Conservation (phyloP, 495 filamentous ascomycete species). For the Corynascus novoguineensis region DNA sequence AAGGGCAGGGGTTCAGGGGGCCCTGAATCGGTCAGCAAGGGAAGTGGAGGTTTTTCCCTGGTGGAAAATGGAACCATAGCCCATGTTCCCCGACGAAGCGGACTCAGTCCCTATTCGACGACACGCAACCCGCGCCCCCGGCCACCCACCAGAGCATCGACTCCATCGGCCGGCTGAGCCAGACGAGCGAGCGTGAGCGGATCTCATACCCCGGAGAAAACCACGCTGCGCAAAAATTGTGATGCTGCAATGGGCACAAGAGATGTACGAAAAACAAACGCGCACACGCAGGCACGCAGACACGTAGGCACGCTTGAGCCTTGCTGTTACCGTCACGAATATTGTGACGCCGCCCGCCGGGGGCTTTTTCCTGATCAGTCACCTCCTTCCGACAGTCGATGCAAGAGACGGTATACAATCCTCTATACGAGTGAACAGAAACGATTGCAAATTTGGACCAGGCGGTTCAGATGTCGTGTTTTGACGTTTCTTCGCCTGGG, state of each 20-base stretch:
- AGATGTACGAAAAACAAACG: no score
- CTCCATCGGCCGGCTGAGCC: not conserved
- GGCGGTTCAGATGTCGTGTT: not conserved
- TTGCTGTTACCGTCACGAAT: slow-evolving; percentile 1
- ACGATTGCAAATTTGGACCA: not conserved
- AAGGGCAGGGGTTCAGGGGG: not conserved
- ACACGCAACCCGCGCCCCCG: no score
- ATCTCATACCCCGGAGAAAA: not conserved
- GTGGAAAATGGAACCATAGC: slow-evolving; percentile 2
- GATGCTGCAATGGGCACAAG: no score
- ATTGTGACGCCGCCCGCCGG: slow-evolving; percentile 4
- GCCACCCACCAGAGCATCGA: no score
- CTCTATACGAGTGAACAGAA: no score
- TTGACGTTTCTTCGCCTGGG: not conserved
- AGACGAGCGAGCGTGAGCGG: no score
- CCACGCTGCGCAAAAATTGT: slow-evolving; percentile 2
- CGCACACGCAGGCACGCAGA: no score
- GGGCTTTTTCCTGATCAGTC: slow-evolving; percentile 1
- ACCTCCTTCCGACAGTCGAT: not conserved
- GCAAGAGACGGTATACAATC: no score
- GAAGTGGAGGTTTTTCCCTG: not conserved
- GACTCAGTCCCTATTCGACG: not conserved
- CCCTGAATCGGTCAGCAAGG: no score
- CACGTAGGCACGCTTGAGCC: not conserved
- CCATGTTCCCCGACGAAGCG: slow-evolving; percentile 5